Evolutionary conservation across 2,329 filamentous ascomycete species (phyloP), one percentile per base, ranked within the genome.

Genomic region (Arthrobotrys sphaeroides): DNA sequence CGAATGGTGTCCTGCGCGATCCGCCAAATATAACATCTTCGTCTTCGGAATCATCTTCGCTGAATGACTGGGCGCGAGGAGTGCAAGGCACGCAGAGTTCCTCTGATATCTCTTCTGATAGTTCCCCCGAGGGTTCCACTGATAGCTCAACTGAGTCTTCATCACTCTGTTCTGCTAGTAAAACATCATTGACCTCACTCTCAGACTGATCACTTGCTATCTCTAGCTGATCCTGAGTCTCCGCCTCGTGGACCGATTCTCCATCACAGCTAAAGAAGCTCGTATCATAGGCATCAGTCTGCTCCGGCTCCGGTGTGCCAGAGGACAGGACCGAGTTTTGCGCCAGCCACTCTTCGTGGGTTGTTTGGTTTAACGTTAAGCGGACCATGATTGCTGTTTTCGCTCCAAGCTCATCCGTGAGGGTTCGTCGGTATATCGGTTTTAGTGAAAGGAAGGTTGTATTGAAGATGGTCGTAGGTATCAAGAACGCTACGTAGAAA

Each of bases 1-100:
- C 49, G 4, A 40, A 65, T 16, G 45, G 40, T n/a, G 40, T 42
- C 26, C 72, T 40, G 10, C 72, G 57, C 16, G 47, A 59, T 16
- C 57, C n/a, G n/a, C n/a, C 72, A 20, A 69, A 45, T 6, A 75
- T 60, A 26, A 75, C 26, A 45, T 69, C 72, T 9, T 74, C 70
- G 3, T 75, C 72, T 1, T 67, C 64, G 7, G 47, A 53, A 33
- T 55, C 42, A 3, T 73, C 69, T 18, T 75, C 59, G 18, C 10
- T 33, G 28, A 31, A 26, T 12, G 9, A 2, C 7, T 9, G 28
- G 5, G 28, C 51, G 24, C 51, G 51, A 6, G 51, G 51, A 36
- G 51, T 55, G 16, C 20, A 22, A 3, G 51, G 51, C 9, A 26
- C 12, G n/a, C 31, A 16, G 3, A 7, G 61, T 24, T 43, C 61